Evolutionary conservation across 1,284 basidiomycete species (phyloP).

Genomic region (Apiotrichum porosum): DNA sequence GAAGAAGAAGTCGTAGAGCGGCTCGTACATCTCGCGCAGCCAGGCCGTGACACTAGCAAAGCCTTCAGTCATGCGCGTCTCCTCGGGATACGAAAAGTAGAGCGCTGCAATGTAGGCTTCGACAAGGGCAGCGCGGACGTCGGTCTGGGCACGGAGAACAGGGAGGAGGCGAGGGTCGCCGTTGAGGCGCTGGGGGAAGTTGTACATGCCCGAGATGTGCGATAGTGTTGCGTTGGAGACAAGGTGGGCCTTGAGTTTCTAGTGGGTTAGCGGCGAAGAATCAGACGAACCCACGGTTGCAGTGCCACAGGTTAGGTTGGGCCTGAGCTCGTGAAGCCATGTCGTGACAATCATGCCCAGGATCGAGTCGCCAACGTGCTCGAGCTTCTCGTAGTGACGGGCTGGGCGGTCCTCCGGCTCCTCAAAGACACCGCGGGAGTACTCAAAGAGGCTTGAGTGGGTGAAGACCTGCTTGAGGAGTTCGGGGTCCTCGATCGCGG

Average conservation of each 20-base stretch:
- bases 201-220: constrained; percentile 40
- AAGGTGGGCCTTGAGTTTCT: constrained; percentile 46
- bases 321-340: constrained; percentile 41
- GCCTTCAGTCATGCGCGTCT: constrained; percentile 20
- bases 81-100: constrained; percentile 33
- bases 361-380: constrained; percentile 44
- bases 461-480: constrained; percentile 32
- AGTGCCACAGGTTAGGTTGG: constrained; percentile 35
- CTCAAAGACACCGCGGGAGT: constrained; percentile 31
- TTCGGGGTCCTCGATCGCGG: constrained; percentile 26
- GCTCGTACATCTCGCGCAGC: constrained; percentile 44
- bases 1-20: constrained; percentile 42
- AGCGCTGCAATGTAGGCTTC: constrained; percentile 45
- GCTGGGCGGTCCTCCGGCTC: constrained; percentile 21
- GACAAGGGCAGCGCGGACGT: constrained; percentile 42
- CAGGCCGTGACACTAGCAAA: constrained; percentile 28
- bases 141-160: constrained; percentile 36
- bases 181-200: constrained; percentile 32
- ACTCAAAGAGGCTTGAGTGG: constrained; percentile 30
- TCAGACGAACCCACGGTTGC: constrained; percentile 42
- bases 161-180: constrained; percentile 31
- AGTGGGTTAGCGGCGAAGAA: background rate
- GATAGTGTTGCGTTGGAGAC: constrained; percentile 44
- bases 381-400: constrained; percentile 42
- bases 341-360: constrained; percentile 44